Evolutionary conservation across 352 stramenopile species (phyloP), one percentile per base, ranked within the genome.

Genomic region (Proteromonas lacertae): DNA sequence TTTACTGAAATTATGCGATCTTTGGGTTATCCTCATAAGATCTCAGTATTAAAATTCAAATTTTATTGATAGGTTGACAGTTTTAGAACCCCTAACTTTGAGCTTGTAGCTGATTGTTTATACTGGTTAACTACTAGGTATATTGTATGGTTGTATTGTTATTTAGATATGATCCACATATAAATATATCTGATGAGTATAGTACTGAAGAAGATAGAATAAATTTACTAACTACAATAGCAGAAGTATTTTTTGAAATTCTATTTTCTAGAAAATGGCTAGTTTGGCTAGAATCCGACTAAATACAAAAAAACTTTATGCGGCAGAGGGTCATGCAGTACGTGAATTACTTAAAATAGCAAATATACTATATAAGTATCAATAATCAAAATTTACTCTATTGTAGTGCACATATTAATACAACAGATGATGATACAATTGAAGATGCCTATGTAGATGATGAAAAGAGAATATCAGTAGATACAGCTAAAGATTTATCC

Each of bases 51-150:
- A 37, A 19, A 18, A 2, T 18, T 23, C 5, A 7, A 13, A 12
- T 20, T 33, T 0, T 62, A 60, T 0, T 53, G 72, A 28, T 76
- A 66, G 26, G 60, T 88, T 50, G 72, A 89, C 37, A 92, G 87
- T 53, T 92, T 93, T 43, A 66, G 74, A 28, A 66, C 55, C 41
- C 76, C 75, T n/a, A 92, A 93, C 56, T 92, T 92, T 43, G 68
- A 87, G 50, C 50, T 93, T 16, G 70, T 93, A 9, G 78, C 78
- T 14, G 72, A 88, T 50, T 50, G 87, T 43, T 56, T 92, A 18
- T 92, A 86, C 55, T 93, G 77, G 76, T 83, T 92, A 60, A 74
- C 90, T 28, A 86, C 90, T 41, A 47, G 51, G 30, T 36, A 35
- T 13, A 22, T 20, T 12, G 13, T 14, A 4, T 14, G 4, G 26